phyloP scores from a whole-genome alignment of 2,329 filamentous ascomycete genomes.

The Canariomyces notabilis region DNA sequence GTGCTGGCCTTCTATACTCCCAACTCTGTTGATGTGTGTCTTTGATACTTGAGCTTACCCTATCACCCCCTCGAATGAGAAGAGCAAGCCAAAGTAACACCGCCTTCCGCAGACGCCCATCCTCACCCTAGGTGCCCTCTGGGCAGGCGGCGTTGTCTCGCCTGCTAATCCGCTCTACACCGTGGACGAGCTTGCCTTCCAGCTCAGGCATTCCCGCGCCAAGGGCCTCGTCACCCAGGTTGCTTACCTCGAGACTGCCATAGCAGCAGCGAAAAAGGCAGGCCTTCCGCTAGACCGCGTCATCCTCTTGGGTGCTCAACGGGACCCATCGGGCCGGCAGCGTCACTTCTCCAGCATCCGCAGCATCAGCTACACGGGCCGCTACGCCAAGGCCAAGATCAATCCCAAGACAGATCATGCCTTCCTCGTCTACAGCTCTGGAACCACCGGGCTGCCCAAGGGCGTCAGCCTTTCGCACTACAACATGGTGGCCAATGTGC shows the following conservation, averaged over 20 bases:
- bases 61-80: not conserved
- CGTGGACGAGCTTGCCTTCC: constrained; percentile 74
- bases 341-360: constrained; percentile 70
- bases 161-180: constrained; percentile 88
- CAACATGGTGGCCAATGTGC: constrained; percentile 74
- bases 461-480: constrained; percentile 81
- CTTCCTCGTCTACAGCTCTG: constrained; percentile 83
- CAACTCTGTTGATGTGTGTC: constrained; percentile 67
- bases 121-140: constrained; percentile 72
- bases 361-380: constrained; percentile 51
- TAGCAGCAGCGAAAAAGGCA: constrained; percentile 61
- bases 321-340: constrained; percentile 52
- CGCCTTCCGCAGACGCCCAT: constrained; percentile 48
- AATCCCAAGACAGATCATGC: constrained; percentile 68
- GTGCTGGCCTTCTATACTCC: constrained; percentile 78
- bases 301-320: constrained; percentile 67
- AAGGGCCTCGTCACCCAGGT: constrained; percentile 71
- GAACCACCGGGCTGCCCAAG: constrained; percentile 87
- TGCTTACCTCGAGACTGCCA: constrained; percentile 58
- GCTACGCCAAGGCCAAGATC: constrained; percentile 47
- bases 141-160: constrained; percentile 77
- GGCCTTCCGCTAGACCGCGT: constrained; percentile 69
- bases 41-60: not conserved
- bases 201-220: constrained; percentile 73
- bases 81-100: not conserved